These are phyloP conservation scores for Botrytis tulipae DNA, from an alignment of 2,329 filamentous ascomycete species.

Conservation along the genomic window DNA sequence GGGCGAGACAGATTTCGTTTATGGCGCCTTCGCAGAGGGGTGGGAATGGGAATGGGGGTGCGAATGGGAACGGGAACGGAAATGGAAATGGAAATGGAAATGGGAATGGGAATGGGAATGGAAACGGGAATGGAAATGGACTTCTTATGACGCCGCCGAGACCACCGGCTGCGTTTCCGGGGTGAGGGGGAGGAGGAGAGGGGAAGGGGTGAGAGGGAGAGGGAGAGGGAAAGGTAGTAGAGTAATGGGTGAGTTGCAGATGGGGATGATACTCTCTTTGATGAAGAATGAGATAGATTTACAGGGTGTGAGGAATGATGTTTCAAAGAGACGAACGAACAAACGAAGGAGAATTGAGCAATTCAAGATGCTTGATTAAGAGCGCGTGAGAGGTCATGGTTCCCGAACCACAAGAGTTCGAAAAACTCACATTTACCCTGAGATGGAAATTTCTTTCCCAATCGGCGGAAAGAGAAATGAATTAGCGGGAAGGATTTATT, in stretches of 20 bases:
- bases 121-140: neutral
- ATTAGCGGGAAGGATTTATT: too few species aligned
- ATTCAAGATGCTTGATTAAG: neutral
- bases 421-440: too few species aligned
- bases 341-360: neutral
- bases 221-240: neutral
- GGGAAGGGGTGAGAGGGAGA: neutral
- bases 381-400: neutral
- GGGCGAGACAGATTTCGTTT: slow-evolving; percentile 33
- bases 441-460: too few species aligned
- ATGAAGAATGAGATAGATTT: neutral
- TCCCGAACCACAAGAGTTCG: too few species aligned
- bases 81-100: neutral
- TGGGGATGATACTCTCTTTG: neutral
- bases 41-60: neutral
- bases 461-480: too few species aligned
- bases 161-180: neutral
- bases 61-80: neutral
- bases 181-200: neutral
- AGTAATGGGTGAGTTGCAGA: neutral
- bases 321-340: neutral
- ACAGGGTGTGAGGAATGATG: neutral
- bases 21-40: slow-evolving; percentile 22
- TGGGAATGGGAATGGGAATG: neutral
- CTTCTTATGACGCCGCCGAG: neutral